Evolutionary conservation across 306 rosid species (phyloP).

Genomic region (Potentilla sterilis): DNA sequence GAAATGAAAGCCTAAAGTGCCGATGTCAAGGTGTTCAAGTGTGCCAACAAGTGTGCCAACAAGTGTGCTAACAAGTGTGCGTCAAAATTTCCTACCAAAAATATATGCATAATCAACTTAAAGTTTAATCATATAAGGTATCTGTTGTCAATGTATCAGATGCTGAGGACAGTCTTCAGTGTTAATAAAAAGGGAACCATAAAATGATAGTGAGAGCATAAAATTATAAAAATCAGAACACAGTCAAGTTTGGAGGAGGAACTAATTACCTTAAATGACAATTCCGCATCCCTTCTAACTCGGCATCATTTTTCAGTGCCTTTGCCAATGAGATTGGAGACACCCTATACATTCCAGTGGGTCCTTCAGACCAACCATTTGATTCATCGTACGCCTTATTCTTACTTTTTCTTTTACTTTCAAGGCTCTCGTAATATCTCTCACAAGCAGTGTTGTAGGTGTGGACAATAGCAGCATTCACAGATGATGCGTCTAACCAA

Average conservation of each 20-base stretch:
- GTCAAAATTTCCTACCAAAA: background rate
- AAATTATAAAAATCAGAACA: background rate
- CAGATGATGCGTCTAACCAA: constrained; percentile 87
- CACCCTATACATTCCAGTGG: constrained; percentile 45
- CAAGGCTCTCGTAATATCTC: constrained; percentile 43
- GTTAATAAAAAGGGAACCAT: constrained; percentile 16
- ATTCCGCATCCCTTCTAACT: constrained; percentile 80
- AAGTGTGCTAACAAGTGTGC: background rate
- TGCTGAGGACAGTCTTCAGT: background rate
- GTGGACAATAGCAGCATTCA: constrained; percentile 84
- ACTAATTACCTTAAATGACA: constrained; percentile 72
- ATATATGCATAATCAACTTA: constrained; percentile 4
- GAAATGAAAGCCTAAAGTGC: constrained; percentile 6
- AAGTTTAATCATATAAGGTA: constrained; percentile 11
- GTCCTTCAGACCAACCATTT: constrained; percentile 41
- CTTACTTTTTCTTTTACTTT: constrained; percentile 42
- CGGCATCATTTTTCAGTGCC: constrained; percentile 80
- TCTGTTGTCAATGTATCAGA: background rate
- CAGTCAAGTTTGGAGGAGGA: constrained; percentile 10
- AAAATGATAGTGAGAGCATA: constrained; percentile 21
- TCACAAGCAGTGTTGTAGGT: constrained; percentile 68
- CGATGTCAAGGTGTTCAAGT: too few relatives aligned
- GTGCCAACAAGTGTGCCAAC: too few relatives aligned
- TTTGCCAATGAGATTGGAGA: constrained; percentile 78
- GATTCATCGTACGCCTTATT: constrained; percentile 36